These are phyloP conservation scores for Clitopilus hobsonii DNA, from an alignment of 768 basidiomycete species.

Conservation along the genomic window DNA sequence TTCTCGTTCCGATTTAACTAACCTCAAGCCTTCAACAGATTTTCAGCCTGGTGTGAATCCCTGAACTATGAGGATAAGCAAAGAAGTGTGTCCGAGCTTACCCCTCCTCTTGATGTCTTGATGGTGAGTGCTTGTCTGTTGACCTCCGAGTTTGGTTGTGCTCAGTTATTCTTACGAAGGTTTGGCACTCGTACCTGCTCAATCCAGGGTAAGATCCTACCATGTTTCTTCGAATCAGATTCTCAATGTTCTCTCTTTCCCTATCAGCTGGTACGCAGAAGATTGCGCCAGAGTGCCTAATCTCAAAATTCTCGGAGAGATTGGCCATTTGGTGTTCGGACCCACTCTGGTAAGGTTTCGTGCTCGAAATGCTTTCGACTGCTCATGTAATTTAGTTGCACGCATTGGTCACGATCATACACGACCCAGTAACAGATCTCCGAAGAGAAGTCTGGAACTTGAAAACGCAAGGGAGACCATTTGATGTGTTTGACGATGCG, in stretches of 20 bases:
- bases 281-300: constrained; percentile 5
- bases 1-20: background rate
- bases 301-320: background rate
- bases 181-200: constrained; percentile 14
- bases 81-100: constrained; percentile 3
- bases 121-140: constrained; percentile 6
- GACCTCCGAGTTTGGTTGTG: background rate
- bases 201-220: constrained; percentile 9
- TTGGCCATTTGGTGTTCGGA: background rate
- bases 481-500: constrained; percentile 12
- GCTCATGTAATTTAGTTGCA: background rate
- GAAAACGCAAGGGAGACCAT: constrained; percentile 1
- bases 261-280: constrained; percentile 10
- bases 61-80: constrained; percentile 1
- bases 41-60: constrained; percentile 10
- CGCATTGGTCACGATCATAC: background rate
- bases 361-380: background rate
- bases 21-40: constrained; percentile 2
- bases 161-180: background rate
- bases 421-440: background rate
- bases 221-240: background rate
- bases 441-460: constrained; percentile 2
- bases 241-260: background rate
- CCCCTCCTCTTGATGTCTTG: constrained; percentile 13
- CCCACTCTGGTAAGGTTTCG: background rate